phyloP scores from a whole-genome alignment of 768 basidiomycete genomes.

The Omphalotus guepiniiformis region DNA sequence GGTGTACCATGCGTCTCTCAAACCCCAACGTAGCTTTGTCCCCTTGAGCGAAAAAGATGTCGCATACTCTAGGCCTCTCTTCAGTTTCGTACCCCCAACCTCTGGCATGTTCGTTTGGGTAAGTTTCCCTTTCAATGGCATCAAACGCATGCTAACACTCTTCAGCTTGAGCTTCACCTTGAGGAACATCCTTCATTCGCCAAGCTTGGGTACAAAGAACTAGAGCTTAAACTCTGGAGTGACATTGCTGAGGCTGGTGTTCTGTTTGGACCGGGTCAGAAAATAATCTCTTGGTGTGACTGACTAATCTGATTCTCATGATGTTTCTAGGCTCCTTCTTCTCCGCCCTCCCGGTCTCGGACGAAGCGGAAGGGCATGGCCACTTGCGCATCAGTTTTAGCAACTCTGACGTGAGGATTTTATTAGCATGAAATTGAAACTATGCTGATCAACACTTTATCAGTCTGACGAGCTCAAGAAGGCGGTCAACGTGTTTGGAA shows the following conservation, averaged over 20 bases:
- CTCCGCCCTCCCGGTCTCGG: conserved; percentile 24
- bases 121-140: background rate
- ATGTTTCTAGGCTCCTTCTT: conserved; percentile 36
- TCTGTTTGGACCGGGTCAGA: conserved; percentile 58
- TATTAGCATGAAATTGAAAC: background rate
- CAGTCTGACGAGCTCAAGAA: conserved; percentile 41
- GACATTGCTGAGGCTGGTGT: conserved; percentile 58
- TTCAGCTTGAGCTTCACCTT: conserved; percentile 60
- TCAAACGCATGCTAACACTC: conserved; percentile 5
- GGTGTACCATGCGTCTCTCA: conserved; percentile 43
- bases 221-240: conserved; percentile 58
- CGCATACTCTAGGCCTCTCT: conserved; percentile 29
- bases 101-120: conserved; percentile 87
- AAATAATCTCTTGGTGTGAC: background rate
- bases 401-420: conserved; percentile 42
- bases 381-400: conserved; percentile 60
- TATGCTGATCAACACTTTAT: background rate
- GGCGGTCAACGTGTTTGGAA: conserved; percentile 41
- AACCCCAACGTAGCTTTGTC: conserved; percentile 18
- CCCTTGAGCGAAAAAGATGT: conserved; percentile 36
- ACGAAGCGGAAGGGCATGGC: conserved; percentile 28
- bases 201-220: conserved; percentile 31
- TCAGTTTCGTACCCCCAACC: conserved; percentile 71
- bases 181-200: conserved; percentile 45
- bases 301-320: conserved; percentile 4